These are phyloP conservation scores for Croton laevigatus DNA, from an alignment of 441 rosid genomes.

Conservation along the genomic window DNA sequence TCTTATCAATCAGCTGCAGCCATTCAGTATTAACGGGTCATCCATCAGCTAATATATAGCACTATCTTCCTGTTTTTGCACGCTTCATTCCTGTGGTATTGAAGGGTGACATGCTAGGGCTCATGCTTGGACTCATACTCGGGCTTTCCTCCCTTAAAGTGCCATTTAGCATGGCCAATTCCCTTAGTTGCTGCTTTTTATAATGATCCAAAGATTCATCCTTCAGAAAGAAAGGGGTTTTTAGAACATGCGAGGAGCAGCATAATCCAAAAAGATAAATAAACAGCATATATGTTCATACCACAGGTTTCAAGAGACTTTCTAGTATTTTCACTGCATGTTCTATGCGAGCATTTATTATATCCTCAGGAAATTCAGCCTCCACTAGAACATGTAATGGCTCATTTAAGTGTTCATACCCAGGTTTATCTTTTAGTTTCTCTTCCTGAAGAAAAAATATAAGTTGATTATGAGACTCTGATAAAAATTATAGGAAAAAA, in stretches of 20 bases:
- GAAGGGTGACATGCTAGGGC: constrained; percentile 91
- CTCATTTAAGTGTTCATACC: constrained; percentile 92
- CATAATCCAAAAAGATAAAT: constrained; percentile 7
- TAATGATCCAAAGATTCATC: constrained; percentile 92
- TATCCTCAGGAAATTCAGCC: constrained; percentile 88
- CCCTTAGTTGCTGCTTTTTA: constrained; percentile 88
- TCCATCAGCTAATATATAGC: background rate
- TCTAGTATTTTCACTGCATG: constrained; percentile 73
- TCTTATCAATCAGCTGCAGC: constrained; percentile 23
- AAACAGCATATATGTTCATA: constrained; percentile 25
- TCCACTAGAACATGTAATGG: constrained; percentile 84
- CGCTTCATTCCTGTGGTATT: constrained; percentile 75
- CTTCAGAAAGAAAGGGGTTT: constrained; percentile 32
- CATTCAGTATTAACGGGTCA: constrained; percentile 16
- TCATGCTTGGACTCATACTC: constrained; percentile 82
- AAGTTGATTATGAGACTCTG: constrained; percentile 4
- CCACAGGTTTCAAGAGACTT: constrained; percentile 90
- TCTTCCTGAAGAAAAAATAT: constrained; percentile 55
- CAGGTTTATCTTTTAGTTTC: constrained; percentile 88
- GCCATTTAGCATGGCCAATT: constrained; percentile 80
- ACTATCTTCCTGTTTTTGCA: constrained; percentile 80
- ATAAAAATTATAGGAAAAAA: constrained; percentile 1
- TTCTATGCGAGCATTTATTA: constrained; percentile 65
- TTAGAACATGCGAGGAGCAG: constrained; percentile 13
- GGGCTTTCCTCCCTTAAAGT: constrained; percentile 91